Conservation (phyloP, 1,284 basidiomycete genomes). For the Fomes fomentarius region DNA sequence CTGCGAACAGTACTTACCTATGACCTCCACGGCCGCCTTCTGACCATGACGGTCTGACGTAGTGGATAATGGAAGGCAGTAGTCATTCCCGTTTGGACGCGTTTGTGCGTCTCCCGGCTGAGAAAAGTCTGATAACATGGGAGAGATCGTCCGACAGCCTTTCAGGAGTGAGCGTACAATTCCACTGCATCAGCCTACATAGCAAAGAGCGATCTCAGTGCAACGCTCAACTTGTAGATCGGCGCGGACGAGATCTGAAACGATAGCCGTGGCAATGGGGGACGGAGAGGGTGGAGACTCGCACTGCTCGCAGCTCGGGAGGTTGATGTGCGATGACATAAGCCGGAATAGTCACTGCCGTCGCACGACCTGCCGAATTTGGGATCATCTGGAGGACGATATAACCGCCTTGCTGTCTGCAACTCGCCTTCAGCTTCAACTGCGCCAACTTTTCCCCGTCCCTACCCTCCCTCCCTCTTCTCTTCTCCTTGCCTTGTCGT, state of each 20-base stretch:
- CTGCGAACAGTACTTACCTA: neutral
- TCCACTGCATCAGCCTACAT: too few species aligned
- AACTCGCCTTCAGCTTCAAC: slow-evolving; percentile 2
- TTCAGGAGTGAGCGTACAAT: too few species aligned
- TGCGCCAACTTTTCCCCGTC: slow-evolving; percentile 5
- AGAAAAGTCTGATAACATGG: neutral
- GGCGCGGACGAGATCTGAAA: too few species aligned
- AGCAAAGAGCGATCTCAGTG: too few species aligned
- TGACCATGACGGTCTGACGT: neutral
- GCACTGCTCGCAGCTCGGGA: neutral
- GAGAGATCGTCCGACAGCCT: too few species aligned
- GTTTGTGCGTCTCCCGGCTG: neutral
- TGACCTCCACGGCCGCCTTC: neutral
- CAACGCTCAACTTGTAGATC: too few species aligned
- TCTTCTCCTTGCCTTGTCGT: slow-evolving; percentile 28
- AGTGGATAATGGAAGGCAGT: neutral
- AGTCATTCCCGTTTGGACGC: neutral
- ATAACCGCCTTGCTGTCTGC: slow-evolving; percentile 12
- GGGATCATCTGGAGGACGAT: slow-evolving; percentile 7
- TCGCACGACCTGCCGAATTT: slow-evolving; percentile 15
- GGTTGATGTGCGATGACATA: slow-evolving; percentile 12
- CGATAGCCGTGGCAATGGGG: too few species aligned
- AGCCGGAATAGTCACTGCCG: neutral
- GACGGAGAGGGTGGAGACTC: neutral
- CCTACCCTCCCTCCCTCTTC: slow-evolving; percentile 14